phyloP scores from a whole-genome alignment of 116 monocot species.

The Thalassia testudinum region DNA sequence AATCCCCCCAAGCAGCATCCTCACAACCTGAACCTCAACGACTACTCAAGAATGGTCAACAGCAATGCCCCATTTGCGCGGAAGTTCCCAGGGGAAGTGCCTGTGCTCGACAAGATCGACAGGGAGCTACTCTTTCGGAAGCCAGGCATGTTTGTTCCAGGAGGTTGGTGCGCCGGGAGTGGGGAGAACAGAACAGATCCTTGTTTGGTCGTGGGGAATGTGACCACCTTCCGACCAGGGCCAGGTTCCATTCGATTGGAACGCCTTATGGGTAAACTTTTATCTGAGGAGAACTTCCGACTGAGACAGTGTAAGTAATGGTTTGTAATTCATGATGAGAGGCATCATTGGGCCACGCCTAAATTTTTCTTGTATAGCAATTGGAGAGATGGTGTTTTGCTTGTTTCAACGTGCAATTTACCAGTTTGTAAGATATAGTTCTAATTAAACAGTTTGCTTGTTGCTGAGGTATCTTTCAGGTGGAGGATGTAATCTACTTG shows the following conservation, averaged over 20 bases:
- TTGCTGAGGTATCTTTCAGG: too few species aligned
- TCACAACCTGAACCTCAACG: constrained; percentile 18
- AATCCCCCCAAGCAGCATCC: constrained; percentile 34
- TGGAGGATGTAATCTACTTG: too few species aligned
- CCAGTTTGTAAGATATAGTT: too few species aligned
- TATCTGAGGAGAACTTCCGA: constrained; percentile 23
- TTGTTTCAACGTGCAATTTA: too few species aligned
- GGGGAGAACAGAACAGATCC: constrained; percentile 17
- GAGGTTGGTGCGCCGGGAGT: constrained; percentile 31
- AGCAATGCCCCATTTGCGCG: constrained; percentile 36
- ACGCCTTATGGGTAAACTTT: constrained; percentile 13
- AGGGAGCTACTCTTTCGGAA: constrained; percentile 21
- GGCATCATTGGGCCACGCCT: not conserved
- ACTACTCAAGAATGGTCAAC: constrained; percentile 19
- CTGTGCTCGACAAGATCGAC: constrained; percentile 27
- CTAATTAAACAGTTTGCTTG: too few species aligned
- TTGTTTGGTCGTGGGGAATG: constrained; percentile 22
- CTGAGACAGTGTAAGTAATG: constrained; percentile 22
- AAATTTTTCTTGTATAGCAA: too few species aligned
- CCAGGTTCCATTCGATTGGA: constrained; percentile 21
- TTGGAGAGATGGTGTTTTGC: too few species aligned
- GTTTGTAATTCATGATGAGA: not conserved
- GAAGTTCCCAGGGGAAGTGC: constrained; percentile 19
- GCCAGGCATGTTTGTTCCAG: constrained; percentile 21
- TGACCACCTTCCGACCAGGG: constrained; percentile 14